Base-by-base conservation (phyloP, 2,329 filamentous ascomycete species). In the Pseudogymnoascus sp. region DNA sequence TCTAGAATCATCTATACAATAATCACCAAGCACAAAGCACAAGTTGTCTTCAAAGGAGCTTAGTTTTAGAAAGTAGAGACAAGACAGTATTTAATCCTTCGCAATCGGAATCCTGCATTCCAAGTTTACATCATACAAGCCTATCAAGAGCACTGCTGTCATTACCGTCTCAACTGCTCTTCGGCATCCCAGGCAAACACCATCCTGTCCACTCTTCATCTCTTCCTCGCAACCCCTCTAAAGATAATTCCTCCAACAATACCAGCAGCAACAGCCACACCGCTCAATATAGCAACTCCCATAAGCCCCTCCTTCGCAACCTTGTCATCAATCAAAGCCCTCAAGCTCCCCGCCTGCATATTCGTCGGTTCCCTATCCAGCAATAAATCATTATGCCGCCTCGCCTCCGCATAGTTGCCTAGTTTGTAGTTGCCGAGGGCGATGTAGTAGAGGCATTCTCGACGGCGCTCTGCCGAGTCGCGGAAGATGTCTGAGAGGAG, bases 391-490 rank as follows among this genome's bases (percentile, higher is more conserved):
- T 99, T 99, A 78, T 97, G 97, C 73, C 91, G 84, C 72, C 93
- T 84, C 65, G 93, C 93, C 74, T 99, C 94, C 65, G 88, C 92
- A 76, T 97, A 99, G 82, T 97, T 97, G 66, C 92, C 93, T 56
- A 99, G 85, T 80, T 97, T 97, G 84, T 93, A 97, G 81, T 97
- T 96, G 67, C 94, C 94, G 33, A 99, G 84, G 25, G 91, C 94
- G 62, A 99, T 87, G 78, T 99, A 99, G 81, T 97, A 99, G 66
- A 99, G 89, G 74, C 94, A 99, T 82, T 99, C 94, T 72, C 94
- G 88, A 73, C 94, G 88, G 70, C 94, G 90, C 77, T 97, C 94
- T 68, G 91, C 92, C 37, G 91, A 89, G 64, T 88, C 87, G 74
- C 93, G 91, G 82, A 97, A 99, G 78, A 99, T 99, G 70, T 97